Evolutionary conservation across 768 basidiomycete genomes (phyloP), one percentile per base, ranked within the genome.

Genomic region (Mycena sanguinolenta): DNA sequence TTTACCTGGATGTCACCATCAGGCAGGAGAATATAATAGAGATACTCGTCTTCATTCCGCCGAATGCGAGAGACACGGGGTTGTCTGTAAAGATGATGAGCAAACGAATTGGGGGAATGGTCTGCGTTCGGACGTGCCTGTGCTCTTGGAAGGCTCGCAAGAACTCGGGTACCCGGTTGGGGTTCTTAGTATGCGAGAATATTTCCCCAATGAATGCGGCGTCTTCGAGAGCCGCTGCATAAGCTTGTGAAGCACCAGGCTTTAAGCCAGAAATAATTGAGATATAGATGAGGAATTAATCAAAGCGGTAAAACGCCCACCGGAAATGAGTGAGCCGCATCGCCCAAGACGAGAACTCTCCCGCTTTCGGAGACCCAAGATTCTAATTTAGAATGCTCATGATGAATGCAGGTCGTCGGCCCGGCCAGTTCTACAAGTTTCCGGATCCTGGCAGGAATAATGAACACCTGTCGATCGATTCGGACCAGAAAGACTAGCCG

Each of bases 321-420:
- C 21, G 70, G 60, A 42, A 67, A 67, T 30, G 70, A 65, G 54
- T 71, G 70, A 0, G 70, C 70, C 17, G 70, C 70, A 13, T 71
- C 70, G 19, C 70, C 70, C 1, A 71, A 16, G 21, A 57, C 65
- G 2, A 66, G 10, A 16, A 71, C 64, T 38, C 30, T 58, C 16
- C 70, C 70, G 60, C 70, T 71, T 36, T 62, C 34, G 4, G 64
- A 65, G 17, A 71, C 70, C 70, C 70, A 71, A 1, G 64, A 71
- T 27, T 71, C 57, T 1, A 71, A 54, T 1, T 65, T 21, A 27
- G 32, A 44, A 25, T 42, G 64, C 8, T 65, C 32, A 23, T 70
- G 19, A 0, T 60, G 69, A 23, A 65, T n/a, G n/a, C 63, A 64
- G n/a, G 30, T n/a, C n/a, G n/a, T n/a, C n/a, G n/a, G n/a, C n/a